Percentiles rank a stretch among this genome's conserved stretches.
Evolutionary conservation across 441 rosid species (phyloP).

Genomic region (Brassica balearica): DNA sequence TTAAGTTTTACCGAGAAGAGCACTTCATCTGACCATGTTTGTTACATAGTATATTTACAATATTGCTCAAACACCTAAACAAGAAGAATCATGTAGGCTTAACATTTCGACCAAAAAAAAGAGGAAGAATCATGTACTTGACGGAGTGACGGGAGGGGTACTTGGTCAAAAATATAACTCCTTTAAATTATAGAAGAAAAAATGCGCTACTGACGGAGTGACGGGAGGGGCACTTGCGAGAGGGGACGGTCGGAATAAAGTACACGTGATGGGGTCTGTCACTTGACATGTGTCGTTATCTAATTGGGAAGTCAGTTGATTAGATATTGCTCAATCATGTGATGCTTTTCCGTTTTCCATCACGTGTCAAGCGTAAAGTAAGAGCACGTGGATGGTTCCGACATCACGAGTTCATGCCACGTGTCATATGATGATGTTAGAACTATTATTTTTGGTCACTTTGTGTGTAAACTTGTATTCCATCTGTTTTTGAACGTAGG

Average conservation of each 20-base stretch:
- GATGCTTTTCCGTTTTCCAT: conserved; percentile 30
- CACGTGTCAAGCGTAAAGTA: conserved; percentile 37
- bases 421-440: conserved; percentile 34
- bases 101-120: neutral
- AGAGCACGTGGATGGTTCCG: conserved; percentile 35
- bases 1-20: too few relatives aligned
- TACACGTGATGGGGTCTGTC: conserved; percentile 37
- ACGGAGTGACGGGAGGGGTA: too few relatives aligned
- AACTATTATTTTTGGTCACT: conserved; percentile 10
- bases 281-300: conserved; percentile 9
- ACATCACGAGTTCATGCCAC: conserved; percentile 29
- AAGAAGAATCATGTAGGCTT: too few relatives aligned
- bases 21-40: too few relatives aligned
- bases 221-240: conserved; percentile 38
- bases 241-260: conserved; percentile 39
- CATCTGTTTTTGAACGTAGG: too few relatives aligned
- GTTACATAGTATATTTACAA: too few relatives aligned
- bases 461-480: conserved; percentile 13
- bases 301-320: conserved; percentile 27
- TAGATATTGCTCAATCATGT: conserved; percentile 46
- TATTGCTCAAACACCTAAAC: too few relatives aligned
- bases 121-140: neutral
- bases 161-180: too few relatives aligned
- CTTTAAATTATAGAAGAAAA: neutral
- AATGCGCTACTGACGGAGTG: conserved; percentile 22